These are phyloP conservation scores for Salvia splendens DNA, from an alignment of 257 asterid genomes.

Conservation along the genomic window DNA sequence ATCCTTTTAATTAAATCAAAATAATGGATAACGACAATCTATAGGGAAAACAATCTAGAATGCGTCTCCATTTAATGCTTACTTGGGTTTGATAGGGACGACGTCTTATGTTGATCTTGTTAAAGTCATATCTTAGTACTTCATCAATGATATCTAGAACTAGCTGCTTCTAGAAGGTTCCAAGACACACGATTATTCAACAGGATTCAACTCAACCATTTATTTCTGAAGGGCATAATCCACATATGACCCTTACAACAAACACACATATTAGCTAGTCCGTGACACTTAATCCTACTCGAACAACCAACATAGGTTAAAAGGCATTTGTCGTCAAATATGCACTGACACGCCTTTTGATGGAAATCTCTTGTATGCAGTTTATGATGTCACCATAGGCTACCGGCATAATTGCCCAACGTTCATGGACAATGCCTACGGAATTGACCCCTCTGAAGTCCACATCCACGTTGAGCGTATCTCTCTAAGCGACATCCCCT, in stretches of 20 bases:
- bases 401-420: constrained; percentile 71
- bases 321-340: neutral
- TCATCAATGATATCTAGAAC: neutral
- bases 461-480: constrained; percentile 72
- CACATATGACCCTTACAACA: neutral
- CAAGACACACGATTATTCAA: too few relatives aligned
- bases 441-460: constrained; percentile 87
- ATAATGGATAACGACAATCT: neutral
- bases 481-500: constrained; percentile 53
- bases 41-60: neutral
- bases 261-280: neutral
- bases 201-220: neutral
- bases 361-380: constrained; percentile 43
- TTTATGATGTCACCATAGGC: constrained; percentile 85
- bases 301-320: neutral
- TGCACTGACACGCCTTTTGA: neutral
- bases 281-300: neutral
- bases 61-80: too few relatives aligned
- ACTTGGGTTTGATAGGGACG: too few relatives aligned
- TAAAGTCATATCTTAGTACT: neutral
- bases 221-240: neutral
- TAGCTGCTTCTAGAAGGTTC: neutral
- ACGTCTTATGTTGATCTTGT: neutral
- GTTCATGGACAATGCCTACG: constrained; percentile 81
- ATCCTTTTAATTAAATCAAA: neutral